Conservation (phyloP, 179 eudicot genomes). For the Dionaea muscipula region DNA sequence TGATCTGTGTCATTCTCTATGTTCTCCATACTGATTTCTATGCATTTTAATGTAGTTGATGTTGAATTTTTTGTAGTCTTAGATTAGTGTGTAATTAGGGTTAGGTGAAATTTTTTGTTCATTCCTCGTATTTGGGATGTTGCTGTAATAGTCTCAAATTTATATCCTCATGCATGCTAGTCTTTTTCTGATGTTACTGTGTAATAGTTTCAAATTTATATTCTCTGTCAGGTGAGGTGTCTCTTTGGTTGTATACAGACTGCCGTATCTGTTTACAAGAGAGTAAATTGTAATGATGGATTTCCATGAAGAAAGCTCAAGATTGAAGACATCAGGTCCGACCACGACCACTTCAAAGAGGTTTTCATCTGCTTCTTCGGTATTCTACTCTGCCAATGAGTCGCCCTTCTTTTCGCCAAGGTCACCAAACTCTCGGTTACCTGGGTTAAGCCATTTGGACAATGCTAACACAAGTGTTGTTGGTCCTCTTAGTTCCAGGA, state of each 20-base stretch:
- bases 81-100: too few species aligned
- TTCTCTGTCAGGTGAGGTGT: slow-evolving; percentile 24
- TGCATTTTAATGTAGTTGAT: neutral
- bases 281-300: slow-evolving; percentile 45
- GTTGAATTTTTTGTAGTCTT: too few species aligned
- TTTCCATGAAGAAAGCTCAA: slow-evolving; percentile 61
- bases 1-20: too few species aligned
- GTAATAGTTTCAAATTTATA: too few species aligned
- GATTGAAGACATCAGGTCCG: slow-evolving; percentile 41
- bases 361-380: slow-evolving; percentile 86
- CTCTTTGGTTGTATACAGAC: slow-evolving; percentile 28
- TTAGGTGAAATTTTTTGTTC: too few species aligned
- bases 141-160: too few species aligned
- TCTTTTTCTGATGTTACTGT: too few species aligned
- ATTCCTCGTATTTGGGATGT: too few species aligned
- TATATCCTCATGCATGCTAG: too few species aligned
- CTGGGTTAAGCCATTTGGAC: slow-evolving; percentile 28
- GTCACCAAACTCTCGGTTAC: slow-evolving; percentile 44
- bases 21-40: too few species aligned
- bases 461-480: slow-evolving; percentile 8
- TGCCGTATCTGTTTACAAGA: slow-evolving; percentile 15
- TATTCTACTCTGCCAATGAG: slow-evolving; percentile 78
- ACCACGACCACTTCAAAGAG: slow-evolving; percentile 44
- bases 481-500: slow-evolving; percentile 4
- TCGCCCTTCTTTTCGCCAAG: slow-evolving; percentile 89